Conservation (phyloP, 179 eudicot species). For the Vitellaria paradoxa region DNA sequence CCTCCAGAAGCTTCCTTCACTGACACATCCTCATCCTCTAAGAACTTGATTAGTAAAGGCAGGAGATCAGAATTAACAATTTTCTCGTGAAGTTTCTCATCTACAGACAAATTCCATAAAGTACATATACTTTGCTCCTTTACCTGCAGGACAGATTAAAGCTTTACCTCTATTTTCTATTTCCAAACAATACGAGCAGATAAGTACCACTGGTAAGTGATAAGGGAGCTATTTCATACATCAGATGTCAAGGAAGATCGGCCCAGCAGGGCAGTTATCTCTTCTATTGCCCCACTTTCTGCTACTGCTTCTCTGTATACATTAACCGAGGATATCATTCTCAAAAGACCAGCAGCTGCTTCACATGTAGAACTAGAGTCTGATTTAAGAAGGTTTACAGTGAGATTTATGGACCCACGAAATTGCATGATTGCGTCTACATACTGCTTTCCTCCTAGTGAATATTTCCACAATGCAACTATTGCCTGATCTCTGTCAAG, state of each 20-base stretch:
- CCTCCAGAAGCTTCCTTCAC: constrained; percentile 77
- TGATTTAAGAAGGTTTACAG: constrained; percentile 62
- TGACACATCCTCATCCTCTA: constrained; percentile 68
- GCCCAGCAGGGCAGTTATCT: constrained; percentile 58
- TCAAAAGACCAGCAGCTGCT: constrained; percentile 78
- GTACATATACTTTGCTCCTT: constrained; percentile 77
- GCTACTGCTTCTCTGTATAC: constrained; percentile 65
- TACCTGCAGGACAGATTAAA: constrained; percentile 46
- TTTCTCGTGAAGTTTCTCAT: constrained; percentile 58
- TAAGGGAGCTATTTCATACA: constrained; percentile 32
- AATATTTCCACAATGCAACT: constrained; percentile 72
- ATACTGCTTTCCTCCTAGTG: constrained; percentile 67
- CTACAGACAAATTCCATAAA: constrained; percentile 77
- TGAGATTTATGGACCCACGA: constrained; percentile 63
- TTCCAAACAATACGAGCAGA: background rate
- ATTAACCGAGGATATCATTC: constrained; percentile 68
- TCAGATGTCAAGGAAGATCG: constrained; percentile 58
- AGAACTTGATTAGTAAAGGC: constrained; percentile 56
- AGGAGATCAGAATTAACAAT: constrained; percentile 58
- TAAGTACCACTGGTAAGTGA: background rate
- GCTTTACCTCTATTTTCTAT: constrained; percentile 10
- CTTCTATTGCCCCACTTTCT: constrained; percentile 81
- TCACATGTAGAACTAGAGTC: constrained; percentile 69
- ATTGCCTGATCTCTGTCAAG: constrained; percentile 82
- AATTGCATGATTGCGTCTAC: constrained; percentile 65